A percentile compares a stretch with the other conserved stretches of the same genome.
phyloP scores from a whole-genome alignment of 306 rosid genomes.

The Dryas alaskensis region DNA sequence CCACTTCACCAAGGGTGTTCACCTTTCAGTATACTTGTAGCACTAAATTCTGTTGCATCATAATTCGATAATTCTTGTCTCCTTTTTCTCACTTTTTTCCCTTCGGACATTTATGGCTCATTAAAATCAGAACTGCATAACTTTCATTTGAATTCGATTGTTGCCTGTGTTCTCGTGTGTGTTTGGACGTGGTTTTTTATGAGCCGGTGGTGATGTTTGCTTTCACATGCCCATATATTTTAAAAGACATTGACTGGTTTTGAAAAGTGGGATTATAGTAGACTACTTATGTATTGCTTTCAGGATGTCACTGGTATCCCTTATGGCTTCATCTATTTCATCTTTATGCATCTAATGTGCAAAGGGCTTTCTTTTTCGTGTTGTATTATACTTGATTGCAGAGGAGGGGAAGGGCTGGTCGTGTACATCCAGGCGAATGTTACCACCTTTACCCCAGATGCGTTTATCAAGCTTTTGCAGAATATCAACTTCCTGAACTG shows the following conservation, averaged over 20 bases:
- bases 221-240: not conserved
- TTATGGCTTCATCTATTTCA: constrained; percentile 12
- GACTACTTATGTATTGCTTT: not conserved
- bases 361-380: constrained; percentile 15
- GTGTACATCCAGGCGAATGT: constrained; percentile 96
- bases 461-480: constrained; percentile 86
- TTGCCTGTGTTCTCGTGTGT: constrained; percentile 9
- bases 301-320: constrained; percentile 9
- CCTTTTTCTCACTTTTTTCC: not conserved
- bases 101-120: not conserved
- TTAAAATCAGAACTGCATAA: not conserved
- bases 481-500: constrained; percentile 94
- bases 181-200: constrained; percentile 12
- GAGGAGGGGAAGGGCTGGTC: constrained; percentile 99
- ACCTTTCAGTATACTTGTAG: not conserved
- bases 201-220: constrained; percentile 9
- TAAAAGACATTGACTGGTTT: constrained; percentile 15
- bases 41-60: constrained; percentile 5
- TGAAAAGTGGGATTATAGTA: not conserved
- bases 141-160: not conserved
- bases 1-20: constrained; percentile 9
- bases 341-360: constrained; percentile 16
- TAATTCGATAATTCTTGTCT: not conserved
- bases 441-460: constrained; percentile 91
- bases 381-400: constrained; percentile 47